phyloP scores from a whole-genome alignment of 2,329 filamentous ascomycete genomes.

The Ascochyta fabae region DNA sequence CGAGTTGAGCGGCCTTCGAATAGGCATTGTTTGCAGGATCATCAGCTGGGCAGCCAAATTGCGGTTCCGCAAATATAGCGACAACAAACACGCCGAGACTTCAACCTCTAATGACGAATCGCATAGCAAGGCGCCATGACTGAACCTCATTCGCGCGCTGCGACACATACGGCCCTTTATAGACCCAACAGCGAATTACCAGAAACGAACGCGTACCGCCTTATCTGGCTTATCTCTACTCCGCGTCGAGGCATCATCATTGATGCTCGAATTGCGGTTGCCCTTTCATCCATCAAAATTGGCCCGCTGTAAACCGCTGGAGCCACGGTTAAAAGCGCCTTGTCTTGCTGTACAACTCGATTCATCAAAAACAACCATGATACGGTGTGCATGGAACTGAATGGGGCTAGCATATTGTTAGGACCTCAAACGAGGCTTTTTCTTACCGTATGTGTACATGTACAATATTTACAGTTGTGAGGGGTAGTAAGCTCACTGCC shows the following conservation, averaged over 20 bases:
- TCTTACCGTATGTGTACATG: background rate
- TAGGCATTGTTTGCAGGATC: too few relatives aligned
- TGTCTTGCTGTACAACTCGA: background rate
- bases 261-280: background rate
- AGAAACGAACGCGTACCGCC: conserved; percentile 3
- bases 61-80: too few relatives aligned
- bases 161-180: background rate
- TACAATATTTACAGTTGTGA: too few relatives aligned
- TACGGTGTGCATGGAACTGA: background rate
- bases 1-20: too few relatives aligned
- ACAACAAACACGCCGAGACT: background rate
- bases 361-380: background rate
- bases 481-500: too few relatives aligned
- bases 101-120: background rate
- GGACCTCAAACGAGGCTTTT: background rate
- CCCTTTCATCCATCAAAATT: background rate
- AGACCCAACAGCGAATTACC: background rate
- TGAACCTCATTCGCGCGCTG: background rate
- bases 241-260: background rate
- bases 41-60: too few relatives aligned
- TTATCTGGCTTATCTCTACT: conserved; percentile 15
- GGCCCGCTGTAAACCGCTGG: conserved; percentile 7
- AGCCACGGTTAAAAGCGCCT: conserved; percentile 7
- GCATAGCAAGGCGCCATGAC: background rate
- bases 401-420: background rate